Percentiles rank a stretch among this genome's conserved stretches.
Conservation (phyloP, 441 rosid species). For the Arabidopsis lyrata region DNA sequence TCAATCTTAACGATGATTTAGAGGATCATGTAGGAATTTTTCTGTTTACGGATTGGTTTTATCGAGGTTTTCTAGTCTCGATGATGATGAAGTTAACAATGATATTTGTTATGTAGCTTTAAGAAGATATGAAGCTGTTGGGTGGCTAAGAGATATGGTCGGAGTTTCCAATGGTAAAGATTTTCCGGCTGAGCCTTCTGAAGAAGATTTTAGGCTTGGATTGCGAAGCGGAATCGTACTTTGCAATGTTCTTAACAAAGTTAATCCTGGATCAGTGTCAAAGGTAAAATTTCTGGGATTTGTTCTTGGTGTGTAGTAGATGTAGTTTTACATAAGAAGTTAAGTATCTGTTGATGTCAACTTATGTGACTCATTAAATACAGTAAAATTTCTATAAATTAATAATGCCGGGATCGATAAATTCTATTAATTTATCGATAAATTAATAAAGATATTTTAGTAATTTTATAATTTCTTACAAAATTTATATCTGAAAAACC, state of each 20-base stretch:
- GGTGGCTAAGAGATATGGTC: slow-evolving; percentile 64
- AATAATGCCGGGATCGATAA: too few relatives aligned
- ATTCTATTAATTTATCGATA: too few relatives aligned
- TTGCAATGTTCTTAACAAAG: slow-evolving; percentile 71
- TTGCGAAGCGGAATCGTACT: slow-evolving; percentile 73
- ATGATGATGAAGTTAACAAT: background rate
- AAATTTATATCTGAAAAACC: too few relatives aligned
- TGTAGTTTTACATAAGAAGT: background rate
- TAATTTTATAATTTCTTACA: too few relatives aligned
- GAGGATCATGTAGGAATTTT: background rate
- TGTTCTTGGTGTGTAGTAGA: slow-evolving; percentile 7
- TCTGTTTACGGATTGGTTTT: background rate
- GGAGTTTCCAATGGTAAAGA: slow-evolving; percentile 71
- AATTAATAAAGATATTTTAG: too few relatives aligned
- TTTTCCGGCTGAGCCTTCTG: slow-evolving; percentile 71
- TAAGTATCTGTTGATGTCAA: slow-evolving; percentile 1
- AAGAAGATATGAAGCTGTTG: slow-evolving; percentile 66
- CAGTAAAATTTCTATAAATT: too few relatives aligned
- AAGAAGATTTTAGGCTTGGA: slow-evolving; percentile 75
- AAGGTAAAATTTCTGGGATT: slow-evolving; percentile 48
- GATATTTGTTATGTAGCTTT: slow-evolving; percentile 45
- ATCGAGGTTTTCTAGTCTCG: background rate
- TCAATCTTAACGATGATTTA: background rate
- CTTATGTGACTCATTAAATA: background rate
- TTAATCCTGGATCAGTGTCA: slow-evolving; percentile 64